Conservation (phyloP, 306 rosid species). For the Crotalaria pallida region DNA sequence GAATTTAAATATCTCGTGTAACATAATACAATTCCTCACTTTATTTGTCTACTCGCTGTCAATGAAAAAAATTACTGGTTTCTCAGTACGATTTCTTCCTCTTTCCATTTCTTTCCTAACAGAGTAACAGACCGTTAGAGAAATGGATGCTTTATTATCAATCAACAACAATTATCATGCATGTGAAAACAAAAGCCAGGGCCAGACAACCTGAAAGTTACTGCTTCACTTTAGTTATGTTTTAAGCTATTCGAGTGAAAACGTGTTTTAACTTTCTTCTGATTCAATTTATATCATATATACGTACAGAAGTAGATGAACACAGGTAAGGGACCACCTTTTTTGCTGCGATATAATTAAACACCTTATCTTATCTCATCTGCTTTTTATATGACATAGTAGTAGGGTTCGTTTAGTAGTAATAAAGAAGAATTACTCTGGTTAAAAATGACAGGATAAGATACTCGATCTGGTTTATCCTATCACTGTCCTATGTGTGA, state of each 20-base stretch:
- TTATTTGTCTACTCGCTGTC: background rate
- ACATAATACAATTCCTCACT: background rate
- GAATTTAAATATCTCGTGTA: background rate
- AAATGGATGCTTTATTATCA: background rate
- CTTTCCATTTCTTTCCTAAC: background rate
- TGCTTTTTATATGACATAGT: constrained; percentile 3
- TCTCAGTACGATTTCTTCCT: background rate
- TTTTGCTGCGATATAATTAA: constrained; percentile 9
- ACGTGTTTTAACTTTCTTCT: background rate
- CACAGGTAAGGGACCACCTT: constrained; percentile 36
- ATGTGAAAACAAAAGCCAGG: background rate
- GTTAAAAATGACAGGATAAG: no score
- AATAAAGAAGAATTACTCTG: no score
- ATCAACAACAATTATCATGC: constrained; percentile 3
- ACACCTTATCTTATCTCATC: constrained; percentile 30
- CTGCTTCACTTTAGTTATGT: constrained; percentile 4
- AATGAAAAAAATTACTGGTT: background rate
- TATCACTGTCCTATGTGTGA: no score
- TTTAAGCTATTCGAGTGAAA: constrained; percentile 19
- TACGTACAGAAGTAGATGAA: background rate
- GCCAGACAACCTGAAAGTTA: constrained; percentile 27
- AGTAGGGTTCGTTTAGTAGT: no score
- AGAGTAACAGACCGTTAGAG: background rate
- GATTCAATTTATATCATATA: background rate
- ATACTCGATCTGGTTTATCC: no score